Evolutionary conservation across 495 filamentous ascomycete genomes (phyloP), one percentile per base, ranked within the genome.

Genomic region (Xylaria flabelliformis): DNA sequence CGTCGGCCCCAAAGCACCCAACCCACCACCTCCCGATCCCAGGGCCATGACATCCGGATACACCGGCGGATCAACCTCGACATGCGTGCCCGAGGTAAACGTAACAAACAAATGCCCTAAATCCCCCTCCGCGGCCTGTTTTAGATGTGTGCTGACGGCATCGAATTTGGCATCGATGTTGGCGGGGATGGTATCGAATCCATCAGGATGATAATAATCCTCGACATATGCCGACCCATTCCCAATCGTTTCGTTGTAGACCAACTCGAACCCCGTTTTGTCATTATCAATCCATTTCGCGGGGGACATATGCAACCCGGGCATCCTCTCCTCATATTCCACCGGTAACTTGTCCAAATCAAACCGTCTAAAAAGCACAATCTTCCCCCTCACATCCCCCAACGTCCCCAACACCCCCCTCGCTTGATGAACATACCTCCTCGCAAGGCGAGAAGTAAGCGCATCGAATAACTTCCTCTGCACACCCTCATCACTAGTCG

Each of bases 321-420:
- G 78, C 46, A 82, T 73, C 4, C 86, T 88, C 10, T 80, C 86
- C 68, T 89, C 85, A 58, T 87, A 85, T 10, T 4, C 50, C 0
- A 51, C 15, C 63, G 90, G 78, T 0, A 81, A 77, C 7, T 88
- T 83, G 13, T 87, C 83, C 56, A 94, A 82, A 46, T 78, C 75
- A 78, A 96, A 97, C 36, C 94, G 90, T 29, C 93, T 89, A 15
- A 97, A 77, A 29, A 97, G 88, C 17, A 96, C 85, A 50, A 95
- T 87, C 79, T 95, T 96, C 26, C 92, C 91, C 21, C 94, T 86
- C 8, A 85, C 90, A 75, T 94, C 89, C 32, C 93, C 92, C 8
- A 97, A 86, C 0, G 92, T 73, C 89, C 88, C 32, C 81, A 87
- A 55, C 85, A 85, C 5, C 84, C 84, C 15, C 87, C 90, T 81